Base-by-base conservation (phyloP, 106 monocot genomes). In the Hemerocallis citrina region DNA sequence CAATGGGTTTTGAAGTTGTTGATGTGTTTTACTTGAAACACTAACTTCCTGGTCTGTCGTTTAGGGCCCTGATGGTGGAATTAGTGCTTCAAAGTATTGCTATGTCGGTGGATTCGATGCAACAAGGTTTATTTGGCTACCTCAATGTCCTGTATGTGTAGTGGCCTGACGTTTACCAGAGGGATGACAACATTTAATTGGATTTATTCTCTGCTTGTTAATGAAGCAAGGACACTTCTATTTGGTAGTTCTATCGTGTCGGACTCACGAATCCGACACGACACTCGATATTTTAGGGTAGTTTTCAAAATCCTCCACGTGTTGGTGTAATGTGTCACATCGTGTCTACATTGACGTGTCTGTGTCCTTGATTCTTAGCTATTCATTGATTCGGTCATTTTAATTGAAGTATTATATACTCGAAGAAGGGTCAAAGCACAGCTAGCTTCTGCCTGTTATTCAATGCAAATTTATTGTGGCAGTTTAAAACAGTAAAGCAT, bases 91-190 rank as follows among this genome's bases (percentile, higher is more conserved):
- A 46, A 89, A 68, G 69, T 96, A 96, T 62, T 81, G 84, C 72
- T 96, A 86, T 64, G 84, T 96, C 55, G 95, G 95, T 57, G 95
- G 95, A 56, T 96, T 96, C 79, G 90, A 96, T 80, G 95, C 83
- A 76, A 96, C 95, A 59, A 95, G 94, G 94, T 89, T 24, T 27
- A 15, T 66, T 39, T 16, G 52, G 22, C 34, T 40, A 19, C 7
- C 25, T 36, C 36, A 15, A 10, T 58, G 15, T 40, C 5, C 43
- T 36, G 22, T 22, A 30, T 27, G 51, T 12, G 11, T 36, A 36
- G 1, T 32, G 11, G 14, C 12, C 12, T n/a, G 7, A 30, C 22
- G 3, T 48, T 12, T 12, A 21, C 21, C 21, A 7, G 19, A 46
- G 1, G 4, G 46, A 21, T 46, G 46, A 20, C 46, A 46, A 19